Base-by-base conservation (phyloP, 495 filamentous ascomycete genomes). In the Penicillium nucicola region DNA sequence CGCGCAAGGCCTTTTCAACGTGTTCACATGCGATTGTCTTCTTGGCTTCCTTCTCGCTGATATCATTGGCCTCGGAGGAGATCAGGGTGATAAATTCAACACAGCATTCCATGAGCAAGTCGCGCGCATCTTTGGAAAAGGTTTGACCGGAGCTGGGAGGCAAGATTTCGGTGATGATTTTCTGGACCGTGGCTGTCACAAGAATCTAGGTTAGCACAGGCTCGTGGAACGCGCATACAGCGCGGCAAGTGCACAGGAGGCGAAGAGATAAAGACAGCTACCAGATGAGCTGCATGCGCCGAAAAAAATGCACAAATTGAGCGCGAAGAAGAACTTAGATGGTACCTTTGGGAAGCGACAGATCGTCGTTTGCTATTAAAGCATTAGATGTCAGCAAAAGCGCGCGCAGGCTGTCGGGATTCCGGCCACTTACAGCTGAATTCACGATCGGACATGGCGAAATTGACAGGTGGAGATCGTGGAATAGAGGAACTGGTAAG, bases 61-160 rank as follows among this genome's bases (percentile, higher is more conserved):
- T 98, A 57, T 98, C 93, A 66, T 98, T 98, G 8, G 93, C 95
- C 73, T 98, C 91, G 31, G 89, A 93, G 19, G 92, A 96, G 47
- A 98, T 88, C 47, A 98, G 80, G 9, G 95, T 97, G 67, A 98
- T 97, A 75, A 97, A 98, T 65, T 98, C 93, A 54, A 97, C 93
- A 65, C 95, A 98, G 77, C 92, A 97, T 70, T 97, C 93, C 71
- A 97, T 97, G 36, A 98, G 81, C 4, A 97, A 77, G 60, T 98
- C 93, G 42, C 95, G 84, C 2, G 93, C 90, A 58, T 98, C 93
- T 71, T 92, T 95, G 19, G 89, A 87, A 65, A 97, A 97, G 3
- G 80, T 82, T 35, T 88, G 75, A 43, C 83, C 86, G 48, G 76
- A 75, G 25, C 84, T 82, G 1, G 84, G 65, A 6, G 88, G 82